Evolutionary conservation across 2,329 filamentous ascomycete species (phyloP).

Genomic region (Aspergillus oerlinghausenensis): DNA sequence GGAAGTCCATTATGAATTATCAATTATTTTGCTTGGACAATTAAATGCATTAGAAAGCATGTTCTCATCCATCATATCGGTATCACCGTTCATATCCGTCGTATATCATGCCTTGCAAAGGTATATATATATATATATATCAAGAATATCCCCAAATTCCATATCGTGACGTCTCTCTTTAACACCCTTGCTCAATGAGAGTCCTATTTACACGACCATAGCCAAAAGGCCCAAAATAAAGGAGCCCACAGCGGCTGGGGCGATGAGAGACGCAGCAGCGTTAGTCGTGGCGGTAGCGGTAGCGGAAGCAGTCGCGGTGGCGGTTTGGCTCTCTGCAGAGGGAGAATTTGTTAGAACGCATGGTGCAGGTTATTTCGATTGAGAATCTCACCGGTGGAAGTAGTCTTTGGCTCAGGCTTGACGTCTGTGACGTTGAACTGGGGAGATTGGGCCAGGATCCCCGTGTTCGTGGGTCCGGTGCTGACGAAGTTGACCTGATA

Average conservation of each 20-base stretch:
- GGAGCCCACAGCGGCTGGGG: constrained; percentile 25
- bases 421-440: constrained; percentile 22
- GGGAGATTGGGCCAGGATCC: constrained; percentile 39
- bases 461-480: constrained; percentile 28
- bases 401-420: constrained; percentile 21
- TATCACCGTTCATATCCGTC: neutral
- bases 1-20: neutral
- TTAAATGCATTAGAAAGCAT: neutral
- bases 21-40: neutral
- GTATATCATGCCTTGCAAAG: neutral
- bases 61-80: neutral
- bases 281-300: constrained; percentile 21
- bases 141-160: neutral
- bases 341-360: constrained; percentile 9
- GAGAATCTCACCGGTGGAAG: constrained; percentile 11
- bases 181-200: neutral
- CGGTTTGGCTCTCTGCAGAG: constrained; percentile 3
- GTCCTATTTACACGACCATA: constrained; percentile 17
- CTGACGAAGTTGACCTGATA: constrained; percentile 41
- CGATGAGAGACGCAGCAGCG: constrained; percentile 21
- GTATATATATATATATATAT: neutral
- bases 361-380: constrained; percentile 5
- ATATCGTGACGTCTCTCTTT: neutral
- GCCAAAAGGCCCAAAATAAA: constrained; percentile 24
- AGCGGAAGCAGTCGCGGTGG: constrained; percentile 2